Conservation (phyloP, 129 eudicot species). For the Solidago caesia region DNA sequence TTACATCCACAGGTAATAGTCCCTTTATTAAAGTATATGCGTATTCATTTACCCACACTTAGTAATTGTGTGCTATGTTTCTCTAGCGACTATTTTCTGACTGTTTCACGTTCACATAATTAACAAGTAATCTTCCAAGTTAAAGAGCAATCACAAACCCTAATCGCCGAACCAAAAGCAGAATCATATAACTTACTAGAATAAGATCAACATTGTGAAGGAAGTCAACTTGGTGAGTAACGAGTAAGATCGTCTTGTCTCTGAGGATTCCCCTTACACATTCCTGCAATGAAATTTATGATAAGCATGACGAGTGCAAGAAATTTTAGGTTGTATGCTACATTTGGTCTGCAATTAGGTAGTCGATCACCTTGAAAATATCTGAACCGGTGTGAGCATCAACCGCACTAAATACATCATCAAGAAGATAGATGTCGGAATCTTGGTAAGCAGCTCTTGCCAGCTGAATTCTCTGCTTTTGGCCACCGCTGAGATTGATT, state of each 20-base stretch:
- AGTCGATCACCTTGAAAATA: slow-evolving; percentile 43
- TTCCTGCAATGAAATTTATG: slow-evolving; percentile 35
- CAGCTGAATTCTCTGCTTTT: slow-evolving; percentile 58
- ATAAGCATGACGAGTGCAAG: no score
- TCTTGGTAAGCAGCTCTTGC: slow-evolving; percentile 64
- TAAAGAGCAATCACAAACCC: background rate
- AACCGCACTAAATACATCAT: slow-evolving; percentile 59
- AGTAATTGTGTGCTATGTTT: no score
- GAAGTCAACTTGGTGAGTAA: slow-evolving; percentile 67
- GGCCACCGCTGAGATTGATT: slow-evolving; percentile 61
- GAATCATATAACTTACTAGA: slow-evolving; percentile 32
- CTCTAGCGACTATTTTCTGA: no score
- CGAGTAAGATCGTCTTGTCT: slow-evolving; percentile 54
- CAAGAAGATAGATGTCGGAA: slow-evolving; percentile 55
- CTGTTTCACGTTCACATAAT: no score
- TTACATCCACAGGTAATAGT: no score
- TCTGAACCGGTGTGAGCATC: slow-evolving; percentile 61
- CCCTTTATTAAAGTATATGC: no score
- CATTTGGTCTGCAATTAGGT: no score
- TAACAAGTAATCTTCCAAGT: no score
- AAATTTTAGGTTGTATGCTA: no score
- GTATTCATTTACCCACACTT: no score
- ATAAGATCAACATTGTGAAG: slow-evolving; percentile 52
- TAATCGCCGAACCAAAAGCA: background rate
- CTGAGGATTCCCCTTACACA: slow-evolving; percentile 49